Evolutionary conservation across 495 filamentous ascomycete genomes (phyloP).

Genomic region (Penicillium diatomitis): DNA sequence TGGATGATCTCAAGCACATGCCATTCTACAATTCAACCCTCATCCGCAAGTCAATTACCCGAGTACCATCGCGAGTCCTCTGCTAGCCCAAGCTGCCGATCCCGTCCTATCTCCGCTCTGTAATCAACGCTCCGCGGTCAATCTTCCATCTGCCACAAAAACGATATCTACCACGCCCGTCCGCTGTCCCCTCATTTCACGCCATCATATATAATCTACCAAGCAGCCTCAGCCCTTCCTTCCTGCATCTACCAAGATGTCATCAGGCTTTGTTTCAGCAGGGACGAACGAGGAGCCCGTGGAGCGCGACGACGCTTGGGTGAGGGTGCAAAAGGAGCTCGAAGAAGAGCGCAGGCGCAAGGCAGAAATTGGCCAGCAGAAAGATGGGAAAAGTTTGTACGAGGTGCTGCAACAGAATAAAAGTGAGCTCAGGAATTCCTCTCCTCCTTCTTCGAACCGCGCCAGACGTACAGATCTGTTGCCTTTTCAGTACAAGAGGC

Average conservation of each 20-base stretch:
- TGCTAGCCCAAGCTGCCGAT: too few species aligned
- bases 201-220: background rate
- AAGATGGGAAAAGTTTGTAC: constrained; percentile 65
- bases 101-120: too few species aligned
- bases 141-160: too few species aligned
- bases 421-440: constrained; percentile 45
- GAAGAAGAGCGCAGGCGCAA: constrained; percentile 57
- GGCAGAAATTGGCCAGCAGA: constrained; percentile 45
- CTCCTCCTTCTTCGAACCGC: background rate
- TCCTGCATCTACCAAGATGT: constrained; percentile 35
- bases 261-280: constrained; percentile 84
- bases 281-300: constrained; percentile 61
- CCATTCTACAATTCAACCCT: too few species aligned
- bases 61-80: too few species aligned
- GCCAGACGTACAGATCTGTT: too few species aligned
- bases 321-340: constrained; percentile 63
- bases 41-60: too few species aligned
- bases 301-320: constrained; percentile 64
- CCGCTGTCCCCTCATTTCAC: background rate
- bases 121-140: too few species aligned
- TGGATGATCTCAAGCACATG: too few species aligned
- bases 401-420: constrained; percentile 91
- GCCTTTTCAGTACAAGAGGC: too few species aligned
- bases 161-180: background rate
- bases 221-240: background rate